phyloP scores from a whole-genome alignment of 2,329 filamentous ascomycete species.

The Dissoconium aciculare region DNA sequence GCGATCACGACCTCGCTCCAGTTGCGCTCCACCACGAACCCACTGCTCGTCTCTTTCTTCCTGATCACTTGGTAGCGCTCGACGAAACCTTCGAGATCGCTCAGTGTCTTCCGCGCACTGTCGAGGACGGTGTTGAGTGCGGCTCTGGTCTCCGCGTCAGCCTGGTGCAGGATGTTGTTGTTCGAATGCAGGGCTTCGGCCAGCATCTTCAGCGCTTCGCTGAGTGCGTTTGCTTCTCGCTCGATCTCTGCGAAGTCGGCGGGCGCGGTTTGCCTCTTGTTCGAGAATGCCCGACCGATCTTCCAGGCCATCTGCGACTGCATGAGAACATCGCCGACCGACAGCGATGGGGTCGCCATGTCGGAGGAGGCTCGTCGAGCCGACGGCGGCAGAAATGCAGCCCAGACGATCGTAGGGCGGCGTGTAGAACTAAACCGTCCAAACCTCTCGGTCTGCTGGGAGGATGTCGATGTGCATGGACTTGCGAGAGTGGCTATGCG shows the following conservation, averaged over 20 bases:
- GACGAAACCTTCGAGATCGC: constrained; percentile 31
- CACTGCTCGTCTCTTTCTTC: constrained; percentile 27
- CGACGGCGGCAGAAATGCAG: no score
- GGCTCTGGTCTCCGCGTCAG: constrained; percentile 22
- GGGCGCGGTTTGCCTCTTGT: constrained; percentile 27
- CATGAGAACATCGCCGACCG: constrained; percentile 31
- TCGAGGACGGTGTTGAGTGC: constrained; percentile 28
- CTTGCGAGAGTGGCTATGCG: no score
- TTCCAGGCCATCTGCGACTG: constrained; percentile 34
- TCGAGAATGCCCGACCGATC: constrained; percentile 30
- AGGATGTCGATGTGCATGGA: no score
- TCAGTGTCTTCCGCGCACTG: constrained; percentile 27
- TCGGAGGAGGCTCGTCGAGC: no score
- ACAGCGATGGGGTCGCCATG: constrained; percentile 17
- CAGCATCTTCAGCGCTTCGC: constrained; percentile 31
- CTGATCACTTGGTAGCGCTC: constrained; percentile 32
- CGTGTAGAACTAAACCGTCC: no score
- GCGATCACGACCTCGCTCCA: constrained; percentile 31
- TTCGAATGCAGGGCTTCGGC: constrained; percentile 30
- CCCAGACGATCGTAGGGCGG: no score
- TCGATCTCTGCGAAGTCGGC: constrained; percentile 31
- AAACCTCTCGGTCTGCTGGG: no score
- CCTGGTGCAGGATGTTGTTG: constrained; percentile 22
- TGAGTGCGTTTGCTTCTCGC: constrained; percentile 28
- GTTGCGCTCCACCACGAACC: constrained; percentile 28